Evolutionary conservation across 495 filamentous ascomycete species (phyloP).

Genomic region (Thozetella sp.): DNA sequence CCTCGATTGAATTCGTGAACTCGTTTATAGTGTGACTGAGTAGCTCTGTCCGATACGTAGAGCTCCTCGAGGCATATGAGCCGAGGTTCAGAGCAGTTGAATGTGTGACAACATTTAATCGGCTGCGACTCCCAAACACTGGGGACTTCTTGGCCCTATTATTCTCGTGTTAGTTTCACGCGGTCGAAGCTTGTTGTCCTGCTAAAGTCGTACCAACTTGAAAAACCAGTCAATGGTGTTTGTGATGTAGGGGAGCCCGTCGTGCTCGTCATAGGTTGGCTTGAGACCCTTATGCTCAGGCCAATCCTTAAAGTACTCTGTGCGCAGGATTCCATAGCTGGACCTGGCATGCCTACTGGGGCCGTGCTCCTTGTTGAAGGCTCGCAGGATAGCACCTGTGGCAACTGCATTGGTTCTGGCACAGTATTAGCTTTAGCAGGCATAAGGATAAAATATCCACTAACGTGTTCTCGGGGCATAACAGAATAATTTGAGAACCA

Average conservation of each 20-base stretch:
- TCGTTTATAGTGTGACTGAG: constrained; percentile 9
- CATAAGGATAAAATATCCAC: neutral
- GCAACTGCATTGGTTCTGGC: constrained; percentile 17
- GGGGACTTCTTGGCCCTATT: neutral
- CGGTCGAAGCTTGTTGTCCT: neutral
- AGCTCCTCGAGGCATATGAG: constrained; percentile 13
- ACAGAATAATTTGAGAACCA: neutral
- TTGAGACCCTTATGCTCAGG: constrained; percentile 9
- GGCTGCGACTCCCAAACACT: neutral
- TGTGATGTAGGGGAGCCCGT: constrained; percentile 9
- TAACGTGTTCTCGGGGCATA: neutral
- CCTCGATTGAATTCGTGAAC: constrained; percentile 4
- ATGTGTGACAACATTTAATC: constrained; percentile 8
- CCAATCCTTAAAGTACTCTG: constrained; percentile 8
- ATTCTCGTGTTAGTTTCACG: neutral
- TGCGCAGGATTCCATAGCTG: constrained; percentile 25
- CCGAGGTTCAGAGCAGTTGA: neutral
- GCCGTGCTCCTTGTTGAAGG: constrained; percentile 18
- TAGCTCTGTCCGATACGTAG: constrained; percentile 14
- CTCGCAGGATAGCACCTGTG: constrained; percentile 23
- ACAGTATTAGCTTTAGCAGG: constrained; percentile 4
- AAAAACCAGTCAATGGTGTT: constrained; percentile 14
- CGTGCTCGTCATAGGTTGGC: neutral
- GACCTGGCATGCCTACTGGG: constrained; percentile 11
- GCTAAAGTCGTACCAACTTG: constrained; percentile 7